Percentiles rank a stretch among this genome's conserved stretches.
These are phyloP conservation scores for Tetrahymena malaccensis DNA, from an alignment of 73 alveolate species.

Conservation along the genomic window DNA sequence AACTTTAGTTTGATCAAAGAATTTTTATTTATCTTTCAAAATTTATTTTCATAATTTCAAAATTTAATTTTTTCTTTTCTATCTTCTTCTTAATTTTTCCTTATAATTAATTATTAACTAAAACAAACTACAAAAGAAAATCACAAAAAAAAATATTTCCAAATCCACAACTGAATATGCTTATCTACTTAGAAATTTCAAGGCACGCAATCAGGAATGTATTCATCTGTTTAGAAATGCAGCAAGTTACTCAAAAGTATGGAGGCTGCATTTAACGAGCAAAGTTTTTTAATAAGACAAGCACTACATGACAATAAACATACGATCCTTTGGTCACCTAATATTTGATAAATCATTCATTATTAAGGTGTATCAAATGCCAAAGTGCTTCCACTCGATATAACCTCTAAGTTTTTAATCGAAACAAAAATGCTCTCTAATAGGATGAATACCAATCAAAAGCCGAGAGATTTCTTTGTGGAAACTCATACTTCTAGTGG, in stretches of 20 bases:
- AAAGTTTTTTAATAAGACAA: neutral
- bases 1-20: neutral
- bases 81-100: neutral
- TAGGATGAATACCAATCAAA: neutral
- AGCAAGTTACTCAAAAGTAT: neutral
- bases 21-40: neutral
- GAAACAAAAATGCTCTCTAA: neutral
- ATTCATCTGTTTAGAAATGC: neutral
- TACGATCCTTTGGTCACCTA: neutral
- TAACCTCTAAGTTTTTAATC: neutral
- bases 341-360: neutral
- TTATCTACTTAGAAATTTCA: neutral
- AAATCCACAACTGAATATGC: neutral
- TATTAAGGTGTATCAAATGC: neutral
- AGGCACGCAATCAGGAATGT: slow-evolving; percentile 1
- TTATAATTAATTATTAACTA: neutral
- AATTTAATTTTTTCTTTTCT: neutral
- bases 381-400: neutral
- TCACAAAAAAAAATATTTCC: neutral
- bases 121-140: neutral
- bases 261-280: neutral
- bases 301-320: neutral
- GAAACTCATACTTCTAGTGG: neutral
- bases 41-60: neutral
- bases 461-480: neutral